Evolutionary conservation across 1,284 basidiomycete species (phyloP).

Genomic region (Malassezia globosa): DNA sequence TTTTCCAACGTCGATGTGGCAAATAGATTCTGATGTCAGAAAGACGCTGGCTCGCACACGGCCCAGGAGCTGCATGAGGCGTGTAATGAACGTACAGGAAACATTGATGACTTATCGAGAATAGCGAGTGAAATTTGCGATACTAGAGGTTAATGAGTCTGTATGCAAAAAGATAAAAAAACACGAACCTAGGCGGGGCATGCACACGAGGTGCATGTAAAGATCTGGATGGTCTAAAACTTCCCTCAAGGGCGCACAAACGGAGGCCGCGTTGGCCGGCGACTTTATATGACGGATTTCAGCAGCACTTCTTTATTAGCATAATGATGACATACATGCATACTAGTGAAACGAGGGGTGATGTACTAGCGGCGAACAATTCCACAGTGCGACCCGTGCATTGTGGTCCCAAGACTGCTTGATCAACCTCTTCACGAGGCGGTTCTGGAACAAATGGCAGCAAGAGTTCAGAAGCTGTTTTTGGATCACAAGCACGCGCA

Average conservation of each 20-base stretch:
- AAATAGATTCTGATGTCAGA: too few relatives aligned
- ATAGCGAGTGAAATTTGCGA: constrained; percentile 5
- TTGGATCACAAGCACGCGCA: background rate
- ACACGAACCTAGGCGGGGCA: constrained; percentile 1
- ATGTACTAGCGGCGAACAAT: background rate
- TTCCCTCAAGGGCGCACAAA: background rate
- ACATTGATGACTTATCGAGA: background rate
- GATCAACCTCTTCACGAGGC: background rate
- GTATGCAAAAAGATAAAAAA: background rate
- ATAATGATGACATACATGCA: constrained; percentile 5
- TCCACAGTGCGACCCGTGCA: constrained; percentile 6
- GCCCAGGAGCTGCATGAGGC: too few relatives aligned
- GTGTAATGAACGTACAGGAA: too few relatives aligned
- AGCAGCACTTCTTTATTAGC: background rate
- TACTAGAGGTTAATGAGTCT: background rate
- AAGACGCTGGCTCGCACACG: too few relatives aligned
- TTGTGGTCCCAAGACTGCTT: constrained; percentile 1
- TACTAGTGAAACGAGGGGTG: background rate
- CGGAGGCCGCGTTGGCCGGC: background rate
- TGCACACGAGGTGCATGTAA: background rate
- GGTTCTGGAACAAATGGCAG: background rate
- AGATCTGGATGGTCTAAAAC: background rate
- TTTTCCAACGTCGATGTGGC: constrained; percentile 2
- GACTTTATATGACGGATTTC: background rate
- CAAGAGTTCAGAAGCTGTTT: background rate